Conservation (phyloP, 2,329 filamentous ascomycete genomes). For the Immersiporthe knoxdaviesiana region DNA sequence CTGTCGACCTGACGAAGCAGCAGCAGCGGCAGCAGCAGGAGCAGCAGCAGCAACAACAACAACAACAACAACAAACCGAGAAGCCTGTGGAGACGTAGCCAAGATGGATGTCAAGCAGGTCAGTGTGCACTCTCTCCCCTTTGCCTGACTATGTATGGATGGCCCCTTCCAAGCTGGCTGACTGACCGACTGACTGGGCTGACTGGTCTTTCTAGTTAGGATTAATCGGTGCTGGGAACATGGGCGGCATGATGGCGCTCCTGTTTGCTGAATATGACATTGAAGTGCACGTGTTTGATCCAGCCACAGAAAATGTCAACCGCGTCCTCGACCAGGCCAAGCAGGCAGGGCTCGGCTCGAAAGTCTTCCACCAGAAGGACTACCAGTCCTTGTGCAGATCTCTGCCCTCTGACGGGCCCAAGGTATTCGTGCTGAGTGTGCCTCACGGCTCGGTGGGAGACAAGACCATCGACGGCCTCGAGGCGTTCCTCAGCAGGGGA, state of each 20-base stretch:
- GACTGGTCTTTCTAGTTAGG: conserved; percentile 45
- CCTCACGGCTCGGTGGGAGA: conserved; percentile 50
- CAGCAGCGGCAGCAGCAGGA: too few species aligned
- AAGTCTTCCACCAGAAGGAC: conserved; percentile 41
- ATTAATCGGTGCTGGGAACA: conserved; percentile 61
- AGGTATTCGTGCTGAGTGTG: conserved; percentile 56
- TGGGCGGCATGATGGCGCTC: conserved; percentile 63
- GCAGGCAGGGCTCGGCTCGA: conserved; percentile 36
- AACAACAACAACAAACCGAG: background rate
- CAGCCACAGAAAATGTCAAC: conserved; percentile 50
- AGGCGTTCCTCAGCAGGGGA: conserved; percentile 56
- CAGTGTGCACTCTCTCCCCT: background rate
- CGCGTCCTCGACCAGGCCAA: conserved; percentile 41
- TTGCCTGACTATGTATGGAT: background rate
- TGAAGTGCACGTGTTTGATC: conserved; percentile 59
- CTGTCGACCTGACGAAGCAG: background rate
- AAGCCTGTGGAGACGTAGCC: background rate
- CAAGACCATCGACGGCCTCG: conserved; percentile 40
- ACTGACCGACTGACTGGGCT: background rate
- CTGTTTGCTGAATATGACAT: conserved; percentile 61
- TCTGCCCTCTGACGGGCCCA: conserved; percentile 46
- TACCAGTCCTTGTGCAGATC: conserved; percentile 55
- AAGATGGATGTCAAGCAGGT: conserved; percentile 24
- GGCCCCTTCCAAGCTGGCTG: background rate
- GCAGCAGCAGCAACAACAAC: background rate